Base-by-base conservation (phyloP, 345 rosid genomes). In the Microcos paniculata region DNA sequence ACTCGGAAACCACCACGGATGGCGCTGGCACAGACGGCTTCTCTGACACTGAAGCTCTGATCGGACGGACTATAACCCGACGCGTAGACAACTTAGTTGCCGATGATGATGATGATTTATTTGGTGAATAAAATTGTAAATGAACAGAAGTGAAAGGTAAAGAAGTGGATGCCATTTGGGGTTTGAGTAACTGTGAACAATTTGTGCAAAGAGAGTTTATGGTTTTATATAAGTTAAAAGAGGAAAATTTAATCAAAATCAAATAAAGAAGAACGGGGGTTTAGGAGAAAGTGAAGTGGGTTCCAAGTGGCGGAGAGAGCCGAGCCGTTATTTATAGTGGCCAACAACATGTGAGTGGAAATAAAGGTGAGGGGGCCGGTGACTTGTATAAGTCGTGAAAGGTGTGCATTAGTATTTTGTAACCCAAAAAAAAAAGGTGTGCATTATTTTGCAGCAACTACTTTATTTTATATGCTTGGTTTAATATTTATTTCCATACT, bases 21-120 rank as follows among this genome's bases (percentile, higher is more conserved):
- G 70, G 43, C 23, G 31, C 74, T 1, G 79, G 67, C 5, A 69
- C 40, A 0, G 79, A 19, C 6, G 87, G 81, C 1, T 79, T 83
- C 14, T 87, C 87, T 1, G 91, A 87, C 1, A 82, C 70, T 0
- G 92, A 87, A 6, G 89, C 85, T 11, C 33, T 73, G 80, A 87
- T 79, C 52, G 80, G 85, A 45, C 70, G 71, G 12, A 45, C 16
- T 14, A 62, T 24, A 21, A 76, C 23, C 13, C 77, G 81, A 26
- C 75, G 69, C 6, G 52, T 24, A n/a, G 23, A 46, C 23, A 51
- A 30, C 43, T 24, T 45, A 1, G 45, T 18, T 23, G 19, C 6
- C 5, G 43, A 18, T 0, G 58, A 10, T 1, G 40, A 16, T n/a
- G 23, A 48, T 45, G 43, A 10, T 62, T 26, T 59, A 15, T 46